phyloP scores from a whole-genome alignment of 306 rosid species.

The Prunus campanulata region DNA sequence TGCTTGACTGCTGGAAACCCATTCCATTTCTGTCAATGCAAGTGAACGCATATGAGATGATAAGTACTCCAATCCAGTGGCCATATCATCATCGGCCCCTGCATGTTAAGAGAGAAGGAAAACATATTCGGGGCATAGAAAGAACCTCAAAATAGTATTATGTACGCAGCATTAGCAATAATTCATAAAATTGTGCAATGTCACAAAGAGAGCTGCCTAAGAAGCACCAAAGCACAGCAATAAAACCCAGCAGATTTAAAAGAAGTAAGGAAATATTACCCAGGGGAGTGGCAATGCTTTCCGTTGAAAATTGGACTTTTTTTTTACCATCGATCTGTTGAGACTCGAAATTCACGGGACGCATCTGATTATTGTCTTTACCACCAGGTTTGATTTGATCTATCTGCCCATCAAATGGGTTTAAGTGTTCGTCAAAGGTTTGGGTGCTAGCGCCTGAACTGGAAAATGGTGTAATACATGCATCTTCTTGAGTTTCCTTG shows the following conservation, averaged over 20 bases:
- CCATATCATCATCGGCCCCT: conserved; percentile 79
- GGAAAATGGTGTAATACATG: conserved; percentile 45
- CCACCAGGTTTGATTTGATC: conserved; percentile 29
- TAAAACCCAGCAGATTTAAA: conserved; percentile 5
- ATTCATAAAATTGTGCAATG: neutral
- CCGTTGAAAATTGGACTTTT: conserved; percentile 50
- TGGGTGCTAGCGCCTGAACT: conserved; percentile 36
- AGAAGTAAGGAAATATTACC: conserved; percentile 44
- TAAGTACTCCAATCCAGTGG: conserved; percentile 77
- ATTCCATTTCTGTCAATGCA: conserved; percentile 96
- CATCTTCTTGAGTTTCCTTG: conserved; percentile 48
- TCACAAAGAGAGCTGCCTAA: conserved; percentile 16
- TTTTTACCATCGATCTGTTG: conserved; percentile 48
- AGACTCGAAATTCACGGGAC: conserved; percentile 39
- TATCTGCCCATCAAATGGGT: conserved; percentile 30
- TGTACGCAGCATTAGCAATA: conserved; percentile 22
- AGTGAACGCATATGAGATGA: conserved; percentile 89
- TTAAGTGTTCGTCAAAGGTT: conserved; percentile 43
- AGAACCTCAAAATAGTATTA: conserved; percentile 23
- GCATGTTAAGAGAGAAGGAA: conserved; percentile 58
- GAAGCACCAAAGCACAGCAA: conserved; percentile 5
- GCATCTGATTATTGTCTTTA: conserved; percentile 22
- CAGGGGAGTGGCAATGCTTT: conserved; percentile 35
- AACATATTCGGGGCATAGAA: conserved; percentile 36
- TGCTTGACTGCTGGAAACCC: conserved; percentile 50